Evolutionary conservation across 139 green algal genomes (phyloP), one percentile per base, ranked within the genome.

Genomic region (Chlorella sorokiniana): DNA sequence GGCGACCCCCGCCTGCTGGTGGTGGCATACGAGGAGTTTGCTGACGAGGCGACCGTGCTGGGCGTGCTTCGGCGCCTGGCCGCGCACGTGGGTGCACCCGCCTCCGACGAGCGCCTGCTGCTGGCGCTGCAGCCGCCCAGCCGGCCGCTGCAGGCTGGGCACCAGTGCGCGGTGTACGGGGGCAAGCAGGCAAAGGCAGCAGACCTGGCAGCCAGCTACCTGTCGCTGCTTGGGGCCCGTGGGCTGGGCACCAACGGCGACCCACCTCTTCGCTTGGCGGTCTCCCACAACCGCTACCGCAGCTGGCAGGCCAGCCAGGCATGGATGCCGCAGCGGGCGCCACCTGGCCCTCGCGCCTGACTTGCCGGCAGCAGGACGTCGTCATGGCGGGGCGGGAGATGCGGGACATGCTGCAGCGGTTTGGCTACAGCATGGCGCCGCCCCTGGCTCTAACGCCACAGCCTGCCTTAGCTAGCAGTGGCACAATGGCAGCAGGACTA

Each of bases 81-180:
- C 16, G n/a, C 35, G 1, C 76, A 76, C 40, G 48, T 75, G 33
- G 77, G 63, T 27, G 27, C 29, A 7, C 51, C 48, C 5, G 16
- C 45, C 4, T 29, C n/a, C 23, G 33, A 23, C 35, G 77, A 83
- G 35, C 70, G 70, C 38, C 61, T 83, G 67, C 25, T 69, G 65
- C 45, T 83, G 56, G 59, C 77, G 38, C 67, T 83, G 67, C 67
- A 73, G 67, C 77, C 77, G 25, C 56, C 56, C 77, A 74, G 61
- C 4, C 23, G 27, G 22, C 25, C 38, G 33, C 77, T 69, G 14
- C 64, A 23, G 7, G 37, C 40, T 33, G 56, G 72, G 29, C 51
- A 83, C 41, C 63, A 83, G 48, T 83, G 77, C 35, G 63, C 37
- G 25, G 48, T 8, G 3, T 83, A 76, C 59, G 37, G 6, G 4